These are phyloP conservation scores for Corchorus olitorius DNA, from an alignment of 345 rosid genomes.

Conservation along the genomic window DNA sequence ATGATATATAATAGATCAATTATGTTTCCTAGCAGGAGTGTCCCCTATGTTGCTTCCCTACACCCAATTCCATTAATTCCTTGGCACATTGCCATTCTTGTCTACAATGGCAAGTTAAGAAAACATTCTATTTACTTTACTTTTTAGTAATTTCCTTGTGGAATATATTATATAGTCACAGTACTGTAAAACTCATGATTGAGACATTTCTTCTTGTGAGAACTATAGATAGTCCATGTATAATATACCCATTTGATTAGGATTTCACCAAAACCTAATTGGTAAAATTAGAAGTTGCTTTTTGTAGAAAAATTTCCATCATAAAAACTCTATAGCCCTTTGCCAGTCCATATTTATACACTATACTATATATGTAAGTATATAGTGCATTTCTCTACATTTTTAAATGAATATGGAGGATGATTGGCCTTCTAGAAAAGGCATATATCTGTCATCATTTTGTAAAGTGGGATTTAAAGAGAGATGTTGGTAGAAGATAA, in stretches of 20 bases:
- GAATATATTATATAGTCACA: not conserved
- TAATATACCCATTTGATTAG: not conserved
- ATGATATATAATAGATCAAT: slow-evolving; percentile 5
- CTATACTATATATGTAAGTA: no score
- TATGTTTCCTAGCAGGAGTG: not conserved
- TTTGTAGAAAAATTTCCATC: not conserved
- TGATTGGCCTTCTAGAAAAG: slow-evolving; percentile 5
- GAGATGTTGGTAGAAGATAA: not conserved
- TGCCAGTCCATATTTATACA: not conserved
- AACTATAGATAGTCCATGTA: not conserved
- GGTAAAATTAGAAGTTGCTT: not conserved
- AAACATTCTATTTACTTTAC: not conserved
- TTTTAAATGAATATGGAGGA: not conserved
- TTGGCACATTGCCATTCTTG: not conserved
- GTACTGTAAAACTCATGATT: slow-evolving; percentile 6
- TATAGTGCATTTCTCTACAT: not conserved
- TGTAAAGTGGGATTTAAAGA: slow-evolving; percentile 9
- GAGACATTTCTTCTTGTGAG: slow-evolving; percentile 3
- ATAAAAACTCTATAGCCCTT: not conserved
- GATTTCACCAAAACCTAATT: not conserved
- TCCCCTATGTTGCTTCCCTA: not conserved
- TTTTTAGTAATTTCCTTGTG: not conserved
- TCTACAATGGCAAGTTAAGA: not conserved
- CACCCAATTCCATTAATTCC: not conserved
- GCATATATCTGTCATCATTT: slow-evolving; percentile 12